Percentiles rank a stretch among this genome's conserved stretches.
These are phyloP conservation scores for Xylariaceae sp. DNA, from an alignment of 2,329 filamentous ascomycete genomes.

Conservation along the genomic window DNA sequence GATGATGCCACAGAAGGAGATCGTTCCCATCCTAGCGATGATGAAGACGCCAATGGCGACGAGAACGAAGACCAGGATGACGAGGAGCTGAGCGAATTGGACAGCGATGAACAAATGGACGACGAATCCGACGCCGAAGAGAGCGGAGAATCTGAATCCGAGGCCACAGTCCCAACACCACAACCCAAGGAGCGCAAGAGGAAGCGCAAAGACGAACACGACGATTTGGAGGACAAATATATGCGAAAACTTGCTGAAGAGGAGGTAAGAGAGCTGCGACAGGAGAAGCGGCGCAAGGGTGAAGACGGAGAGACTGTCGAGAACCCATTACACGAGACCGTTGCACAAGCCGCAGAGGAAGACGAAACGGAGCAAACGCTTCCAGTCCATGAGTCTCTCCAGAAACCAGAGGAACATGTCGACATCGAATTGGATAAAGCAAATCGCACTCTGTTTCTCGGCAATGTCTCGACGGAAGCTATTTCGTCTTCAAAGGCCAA, in stretches of 20 bases:
- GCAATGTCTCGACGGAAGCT: conserved; percentile 81
- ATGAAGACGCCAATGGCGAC: conserved; percentile 40
- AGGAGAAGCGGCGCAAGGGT: conserved; percentile 54
- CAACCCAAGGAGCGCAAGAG: conserved; percentile 58
- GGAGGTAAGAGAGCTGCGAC: conserved; percentile 52
- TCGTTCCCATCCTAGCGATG: background rate
- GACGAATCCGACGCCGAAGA: conserved; percentile 37
- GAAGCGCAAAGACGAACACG: conserved; percentile 65
- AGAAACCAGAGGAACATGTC: conserved; percentile 44
- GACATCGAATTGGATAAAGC: conserved; percentile 75
- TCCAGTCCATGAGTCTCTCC: conserved; percentile 56
- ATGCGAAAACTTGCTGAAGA: conserved; percentile 62
- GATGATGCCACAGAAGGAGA: conserved; percentile 19
- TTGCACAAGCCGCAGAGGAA: conserved; percentile 6
- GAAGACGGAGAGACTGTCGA: conserved; percentile 32
- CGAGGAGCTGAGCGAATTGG: conserved; percentile 39
- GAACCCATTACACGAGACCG: conserved; percentile 1
- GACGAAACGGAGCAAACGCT: conserved; percentile 39
- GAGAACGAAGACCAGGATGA: conserved; percentile 44
- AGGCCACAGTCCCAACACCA: conserved; percentile 38
- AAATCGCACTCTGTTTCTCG: conserved; percentile 84
- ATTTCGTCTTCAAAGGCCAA: conserved; percentile 80
- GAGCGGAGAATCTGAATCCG: conserved; percentile 38
- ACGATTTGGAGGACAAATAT: conserved; percentile 69
- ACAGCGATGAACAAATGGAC: conserved; percentile 44